Evolutionary conservation across 768 basidiomycete genomes (phyloP), one percentile per base, ranked within the genome.

Genomic region (Pholiota microspora): DNA sequence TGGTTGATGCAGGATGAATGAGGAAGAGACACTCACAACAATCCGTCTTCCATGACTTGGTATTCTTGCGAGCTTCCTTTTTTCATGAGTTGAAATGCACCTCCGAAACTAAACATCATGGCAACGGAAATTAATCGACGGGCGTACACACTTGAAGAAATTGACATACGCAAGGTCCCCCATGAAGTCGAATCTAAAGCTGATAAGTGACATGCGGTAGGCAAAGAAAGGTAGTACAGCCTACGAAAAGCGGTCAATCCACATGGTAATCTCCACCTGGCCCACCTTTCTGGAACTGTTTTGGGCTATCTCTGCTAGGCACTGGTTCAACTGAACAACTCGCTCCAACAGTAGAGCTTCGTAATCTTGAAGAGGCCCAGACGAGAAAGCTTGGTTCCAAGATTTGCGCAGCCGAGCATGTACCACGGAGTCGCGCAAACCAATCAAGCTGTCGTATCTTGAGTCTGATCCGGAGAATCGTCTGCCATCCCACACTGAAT

Each of bases 371-470:
- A 31, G 29, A 10, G 74, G 66, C 13, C 61, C 62, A 12, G 69
- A 53, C 35, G 63, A 68, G 53, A 78, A 70, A 0, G 68, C 73
- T 8, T 70, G 57, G 42, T 69, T 71, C 75, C 76, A 76, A 21
- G 69, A 56, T 34, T 68, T 69, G 1, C 76, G 68, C 9, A 72
- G 66, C 24, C 65, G 59, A 1, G 69, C 62, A 47, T 79, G 76
- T 13, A 63, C 57, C 15, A 67, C 50, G 5, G 61, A 61, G 57
- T 73, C 66, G 24, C 65, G 56, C 16, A 72, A 55, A 28, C 62
- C 68, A 13, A 73, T 64, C 21, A 74, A 27, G 5, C 57, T 55
- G 35, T 63, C 54, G 52, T 57, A 55, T 7, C 51, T 42, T 24
- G 46, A 50, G 25, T 47, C 49, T 35, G 49, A 49, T 32, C 59